Percentiles rank a stretch among this genome's conserved stretches.
These are phyloP conservation scores for Colletotrichum musicola DNA, from an alignment of 2,329 filamentous ascomycete species.

Conservation along the genomic window DNA sequence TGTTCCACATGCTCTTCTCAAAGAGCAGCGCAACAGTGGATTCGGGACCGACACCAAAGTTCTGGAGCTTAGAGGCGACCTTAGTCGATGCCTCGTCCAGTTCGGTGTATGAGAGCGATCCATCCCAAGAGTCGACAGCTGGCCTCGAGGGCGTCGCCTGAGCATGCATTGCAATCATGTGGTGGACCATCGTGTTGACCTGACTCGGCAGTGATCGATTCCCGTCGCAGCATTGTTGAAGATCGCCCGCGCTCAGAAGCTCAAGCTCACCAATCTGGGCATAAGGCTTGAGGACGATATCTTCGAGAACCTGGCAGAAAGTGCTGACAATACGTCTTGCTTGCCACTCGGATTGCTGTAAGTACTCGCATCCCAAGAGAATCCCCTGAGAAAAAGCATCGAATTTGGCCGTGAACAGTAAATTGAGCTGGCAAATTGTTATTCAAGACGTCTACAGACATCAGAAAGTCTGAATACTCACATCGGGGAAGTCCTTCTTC, in stretches of 20 bases:
- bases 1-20: constrained; percentile 45
- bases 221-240: constrained; percentile 16
- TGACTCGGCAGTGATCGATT: constrained; percentile 4
- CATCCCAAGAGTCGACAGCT: constrained; percentile 44
- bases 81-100: constrained; percentile 40
- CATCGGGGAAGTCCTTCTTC: not conserved
- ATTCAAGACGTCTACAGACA: not conserved
- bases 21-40: constrained; percentile 44
- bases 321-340: constrained; percentile 11
- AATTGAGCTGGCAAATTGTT: constrained; percentile 6
- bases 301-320: constrained; percentile 11
- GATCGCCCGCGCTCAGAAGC: constrained; percentile 13
- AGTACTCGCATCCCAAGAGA: constrained; percentile 18
- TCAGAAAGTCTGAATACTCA: not conserved
- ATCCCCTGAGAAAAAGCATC: constrained; percentile 14
- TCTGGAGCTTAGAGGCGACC: constrained; percentile 35
- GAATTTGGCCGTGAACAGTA: constrained; percentile 14
- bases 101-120: constrained; percentile 41
- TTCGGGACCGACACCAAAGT: constrained; percentile 14
- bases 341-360: constrained; percentile 17
- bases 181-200: not conserved
- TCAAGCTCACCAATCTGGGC: constrained; percentile 14
- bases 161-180: constrained; percentile 11
- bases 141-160: constrained; percentile 22
- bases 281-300: constrained; percentile 12